Evolutionary conservation across 352 stramenopile species (phyloP).

Genomic region (Globisporangium cylindrosporum): DNA sequence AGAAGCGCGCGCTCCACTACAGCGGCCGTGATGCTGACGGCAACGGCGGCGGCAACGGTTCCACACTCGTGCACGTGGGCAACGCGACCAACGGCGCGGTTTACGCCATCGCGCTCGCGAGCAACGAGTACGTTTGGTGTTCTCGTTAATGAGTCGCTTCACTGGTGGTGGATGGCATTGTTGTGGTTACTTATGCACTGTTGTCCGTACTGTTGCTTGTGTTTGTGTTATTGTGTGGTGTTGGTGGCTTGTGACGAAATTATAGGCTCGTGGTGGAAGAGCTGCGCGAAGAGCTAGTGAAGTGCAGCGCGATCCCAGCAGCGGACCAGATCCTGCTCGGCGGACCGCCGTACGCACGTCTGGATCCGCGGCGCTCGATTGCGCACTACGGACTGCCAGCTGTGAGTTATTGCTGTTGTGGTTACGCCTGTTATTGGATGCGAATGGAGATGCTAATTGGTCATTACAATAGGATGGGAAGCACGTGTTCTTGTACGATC

Average conservation of each 20-base stretch:
- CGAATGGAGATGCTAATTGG: background rate
- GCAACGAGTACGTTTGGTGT: constrained; percentile 42
- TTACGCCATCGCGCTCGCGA: constrained; percentile 35
- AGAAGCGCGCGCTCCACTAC: constrained; percentile 11
- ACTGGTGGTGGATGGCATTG: background rate
- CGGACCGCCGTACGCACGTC: constrained; percentile 67
- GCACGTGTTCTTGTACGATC: constrained; percentile 81
- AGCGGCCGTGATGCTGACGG: background rate
- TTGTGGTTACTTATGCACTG: background rate
- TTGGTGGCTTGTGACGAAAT: constrained; percentile 5
- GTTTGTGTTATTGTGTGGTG: background rate
- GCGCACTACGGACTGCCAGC: constrained; percentile 64
- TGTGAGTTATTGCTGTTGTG: constrained; percentile 21
- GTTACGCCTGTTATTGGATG: background rate
- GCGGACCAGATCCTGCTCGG: constrained; percentile 80
- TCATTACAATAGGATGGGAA: constrained; percentile 40
- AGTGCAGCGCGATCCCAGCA: constrained; percentile 52
- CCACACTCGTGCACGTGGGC: constrained; percentile 41
- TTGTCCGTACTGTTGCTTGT: background rate
- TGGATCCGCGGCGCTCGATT: constrained; percentile 69
- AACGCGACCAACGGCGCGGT: constrained; percentile 42
- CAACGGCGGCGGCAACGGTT: background rate
- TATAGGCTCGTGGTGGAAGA: constrained; percentile 66
- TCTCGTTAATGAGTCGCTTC: background rate
- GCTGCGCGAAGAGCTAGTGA: constrained; percentile 57